These are phyloP conservation scores for Hypoxylon cercidicola DNA, from an alignment of 495 filamentous ascomycete genomes.

Conservation along the genomic window DNA sequence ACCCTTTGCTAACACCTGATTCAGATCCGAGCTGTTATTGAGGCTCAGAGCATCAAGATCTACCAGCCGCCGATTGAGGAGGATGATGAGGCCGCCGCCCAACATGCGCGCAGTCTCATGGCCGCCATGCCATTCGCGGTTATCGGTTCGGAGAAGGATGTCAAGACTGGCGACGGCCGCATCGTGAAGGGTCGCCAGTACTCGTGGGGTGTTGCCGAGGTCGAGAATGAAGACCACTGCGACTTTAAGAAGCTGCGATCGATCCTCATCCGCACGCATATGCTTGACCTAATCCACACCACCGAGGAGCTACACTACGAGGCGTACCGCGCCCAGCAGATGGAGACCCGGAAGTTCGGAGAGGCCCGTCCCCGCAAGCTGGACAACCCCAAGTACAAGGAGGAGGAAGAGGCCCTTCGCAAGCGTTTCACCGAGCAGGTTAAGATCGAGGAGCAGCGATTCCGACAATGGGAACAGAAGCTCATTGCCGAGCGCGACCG, in stretches of 20 bases:
- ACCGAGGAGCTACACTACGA: slow-evolving; percentile 99
- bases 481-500: slow-evolving; percentile 97
- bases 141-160: slow-evolving; percentile 98
- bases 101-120: slow-evolving; percentile 93
- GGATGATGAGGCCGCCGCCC: slow-evolving; percentile 94
- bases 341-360: slow-evolving; percentile 99
- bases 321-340: slow-evolving; percentile 97
- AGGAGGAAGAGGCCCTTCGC: slow-evolving; percentile 95
- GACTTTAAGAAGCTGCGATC: slow-evolving; percentile 99
- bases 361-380: slow-evolving; percentile 96
- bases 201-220: slow-evolving; percentile 98
- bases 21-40: slow-evolving; percentile 92
- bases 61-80: slow-evolving; percentile 97
- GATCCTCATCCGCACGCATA: slow-evolving; percentile 99
- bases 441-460: slow-evolving; percentile 98
- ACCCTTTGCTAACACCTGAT: slow-evolving; percentile 41
- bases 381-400: slow-evolving; percentile 99
- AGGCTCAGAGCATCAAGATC: slow-evolving; percentile 99
- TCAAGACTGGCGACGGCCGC: slow-evolving; percentile 93
- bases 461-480: slow-evolving; percentile 99
- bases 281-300: slow-evolving; percentile 99
- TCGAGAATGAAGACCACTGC: slow-evolving; percentile 99
- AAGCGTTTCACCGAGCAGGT: slow-evolving; percentile 99
- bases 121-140: slow-evolving; percentile 98
- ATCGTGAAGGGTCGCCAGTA: slow-evolving; percentile 99